These are phyloP conservation scores for Biscutella laevigata DNA, from an alignment of 441 rosid species.

Conservation along the genomic window DNA sequence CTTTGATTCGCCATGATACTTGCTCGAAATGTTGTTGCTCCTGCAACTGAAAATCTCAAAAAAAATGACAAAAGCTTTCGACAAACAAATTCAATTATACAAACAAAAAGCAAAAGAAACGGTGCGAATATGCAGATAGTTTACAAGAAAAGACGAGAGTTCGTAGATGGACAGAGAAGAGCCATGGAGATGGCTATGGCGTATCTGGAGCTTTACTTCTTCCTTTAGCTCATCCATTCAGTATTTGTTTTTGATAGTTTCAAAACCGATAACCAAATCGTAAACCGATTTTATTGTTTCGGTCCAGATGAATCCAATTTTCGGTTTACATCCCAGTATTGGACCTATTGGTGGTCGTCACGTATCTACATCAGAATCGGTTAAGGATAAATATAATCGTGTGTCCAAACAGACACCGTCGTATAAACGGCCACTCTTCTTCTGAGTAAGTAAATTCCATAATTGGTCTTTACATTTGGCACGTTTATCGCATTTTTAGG, in stretches of 20 bases:
- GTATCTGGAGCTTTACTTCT: constrained; percentile 9
- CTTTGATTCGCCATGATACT: constrained; percentile 32
- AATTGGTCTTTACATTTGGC: not conserved
- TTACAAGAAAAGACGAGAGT: constrained; percentile 35
- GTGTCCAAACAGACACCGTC: not conserved
- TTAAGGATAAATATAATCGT: not conserved
- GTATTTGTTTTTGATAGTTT: constrained; percentile 1
- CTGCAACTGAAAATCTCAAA: constrained; percentile 28
- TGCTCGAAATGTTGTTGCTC: constrained; percentile 27
- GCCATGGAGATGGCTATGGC: constrained; percentile 38
- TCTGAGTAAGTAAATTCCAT: too few species aligned
- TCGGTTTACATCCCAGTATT: not conserved
- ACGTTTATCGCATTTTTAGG: constrained; percentile 18
- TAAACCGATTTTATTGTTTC: not conserved
- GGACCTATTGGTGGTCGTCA: too few species aligned
- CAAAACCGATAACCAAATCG: too few species aligned
- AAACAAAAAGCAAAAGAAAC: too few species aligned
- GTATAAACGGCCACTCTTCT: too few species aligned
- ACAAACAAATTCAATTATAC: too few species aligned
- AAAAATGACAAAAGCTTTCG: not conserved
- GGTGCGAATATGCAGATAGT: too few species aligned
- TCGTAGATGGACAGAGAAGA: constrained; percentile 36
- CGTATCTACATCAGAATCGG: not conserved
- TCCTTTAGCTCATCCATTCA: constrained; percentile 32
- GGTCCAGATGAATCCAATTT: not conserved